These are phyloP conservation scores for Colletotrichum filicis DNA, from an alignment of 2,329 filamentous ascomycete species.

Conservation along the genomic window DNA sequence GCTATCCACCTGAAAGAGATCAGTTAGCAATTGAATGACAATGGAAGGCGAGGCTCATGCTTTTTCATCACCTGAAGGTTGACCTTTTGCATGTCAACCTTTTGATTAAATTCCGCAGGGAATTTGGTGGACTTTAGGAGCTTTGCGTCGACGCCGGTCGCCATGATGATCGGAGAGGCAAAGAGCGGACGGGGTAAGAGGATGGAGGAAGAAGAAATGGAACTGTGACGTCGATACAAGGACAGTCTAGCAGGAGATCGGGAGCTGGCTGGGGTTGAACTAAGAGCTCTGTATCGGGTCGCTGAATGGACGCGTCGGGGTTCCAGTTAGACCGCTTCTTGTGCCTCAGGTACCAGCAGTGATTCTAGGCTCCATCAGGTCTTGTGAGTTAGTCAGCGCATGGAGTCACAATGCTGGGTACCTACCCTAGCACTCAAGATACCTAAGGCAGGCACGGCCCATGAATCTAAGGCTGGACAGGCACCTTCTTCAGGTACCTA, in stretches of 20 bases:
- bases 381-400: not conserved
- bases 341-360: conserved; percentile 9
- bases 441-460: no score
- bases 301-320: conserved; percentile 10
- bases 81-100: conserved; percentile 97
- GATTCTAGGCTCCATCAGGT: not conserved
- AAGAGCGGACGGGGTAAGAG: conserved; percentile 19
- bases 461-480: no score
- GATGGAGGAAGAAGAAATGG: not conserved
- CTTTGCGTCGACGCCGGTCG: conserved; percentile 87
- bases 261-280: not conserved
- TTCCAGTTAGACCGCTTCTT: not conserved
- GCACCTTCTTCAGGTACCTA: no score
- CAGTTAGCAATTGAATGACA: conserved; percentile 22
- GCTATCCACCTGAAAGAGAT: conserved; percentile 84
- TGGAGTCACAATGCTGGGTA: no score
- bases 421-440: no score
- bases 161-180: conserved; percentile 64
- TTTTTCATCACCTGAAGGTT: conserved; percentile 99
- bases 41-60: conserved; percentile 54
- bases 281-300: not conserved
- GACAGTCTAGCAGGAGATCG: not conserved
- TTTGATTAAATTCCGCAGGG: conserved; percentile 90
- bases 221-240: conserved; percentile 16
- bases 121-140: conserved; percentile 93